Evolutionary conservation across 495 filamentous ascomycete genomes (phyloP).

Genomic region (Penicillium cinerascens): DNA sequence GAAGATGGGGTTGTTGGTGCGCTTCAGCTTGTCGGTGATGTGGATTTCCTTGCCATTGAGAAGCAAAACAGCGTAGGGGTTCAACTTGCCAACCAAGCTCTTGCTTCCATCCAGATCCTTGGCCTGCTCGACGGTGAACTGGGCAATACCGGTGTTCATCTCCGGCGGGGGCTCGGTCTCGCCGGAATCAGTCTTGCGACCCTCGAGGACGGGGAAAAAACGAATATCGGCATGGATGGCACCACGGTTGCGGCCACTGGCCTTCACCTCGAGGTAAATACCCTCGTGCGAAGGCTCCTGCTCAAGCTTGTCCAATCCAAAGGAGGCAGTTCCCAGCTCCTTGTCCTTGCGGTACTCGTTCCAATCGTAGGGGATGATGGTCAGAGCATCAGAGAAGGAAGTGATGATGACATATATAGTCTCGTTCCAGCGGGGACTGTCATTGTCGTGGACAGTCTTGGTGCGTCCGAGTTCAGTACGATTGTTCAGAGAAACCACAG

Average conservation of each 20-base stretch:
- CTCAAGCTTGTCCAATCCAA: constrained; percentile 77
- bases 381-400: constrained; percentile 80
- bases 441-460: constrained; percentile 78
- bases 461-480: constrained; percentile 78
- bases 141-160: constrained; percentile 85
- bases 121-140: constrained; percentile 89
- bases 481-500: constrained; percentile 79
- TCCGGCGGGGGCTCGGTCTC: constrained; percentile 77
- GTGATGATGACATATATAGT: constrained; percentile 93
- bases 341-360: constrained; percentile 97
- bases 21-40: constrained; percentile 81
- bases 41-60: constrained; percentile 89
- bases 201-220: constrained; percentile 91
- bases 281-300: constrained; percentile 75
- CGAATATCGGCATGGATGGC: constrained; percentile 76
- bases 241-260: constrained; percentile 81
- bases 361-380: constrained; percentile 81
- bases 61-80: constrained; percentile 81
- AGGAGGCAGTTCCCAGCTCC: constrained; percentile 82
- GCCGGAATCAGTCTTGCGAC: constrained; percentile 67
- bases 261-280: constrained; percentile 74
- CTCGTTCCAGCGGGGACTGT: constrained; percentile 91
- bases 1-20: constrained; percentile 95
- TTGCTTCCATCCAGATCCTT: constrained; percentile 92
- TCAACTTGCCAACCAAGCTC: constrained; percentile 83